Evolutionary conservation across 257 asterid genomes (phyloP).

Genomic region (Rehmannia glutinosa): DNA sequence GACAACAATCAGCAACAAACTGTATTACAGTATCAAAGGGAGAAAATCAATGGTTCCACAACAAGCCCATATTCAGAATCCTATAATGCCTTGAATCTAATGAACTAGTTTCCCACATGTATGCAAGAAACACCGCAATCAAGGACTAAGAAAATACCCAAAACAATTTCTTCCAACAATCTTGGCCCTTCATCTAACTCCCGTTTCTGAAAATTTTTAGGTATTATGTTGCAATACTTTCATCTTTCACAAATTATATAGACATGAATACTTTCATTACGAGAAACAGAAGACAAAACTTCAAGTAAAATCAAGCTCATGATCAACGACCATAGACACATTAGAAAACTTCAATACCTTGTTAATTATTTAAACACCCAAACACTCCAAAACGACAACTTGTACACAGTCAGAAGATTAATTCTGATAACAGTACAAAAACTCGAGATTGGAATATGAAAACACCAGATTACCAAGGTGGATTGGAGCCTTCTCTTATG

Average conservation of each 20-base stretch:
- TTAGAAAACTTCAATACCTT: background rate
- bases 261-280: background rate
- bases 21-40: too few relatives aligned
- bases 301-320: background rate
- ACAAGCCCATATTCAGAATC: background rate
- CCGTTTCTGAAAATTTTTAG: background rate
- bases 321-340: background rate
- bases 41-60: too few relatives aligned
- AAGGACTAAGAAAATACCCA: background rate
- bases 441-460: constrained; percentile 1
- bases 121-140: background rate
- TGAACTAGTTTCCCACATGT: too few relatives aligned
- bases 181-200: background rate
- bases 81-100: background rate
- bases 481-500: constrained; percentile 54
- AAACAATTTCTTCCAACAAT: background rate
- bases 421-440: constrained; percentile 10
- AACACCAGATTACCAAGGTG: constrained; percentile 52
- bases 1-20: too few relatives aligned
- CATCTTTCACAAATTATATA: background rate
- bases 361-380: background rate
- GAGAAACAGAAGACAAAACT: background rate
- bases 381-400: background rate
- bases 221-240: background rate
- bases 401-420: constrained; percentile 14